Evolutionary conservation across 768 basidiomycete species (phyloP).

Genomic region (Melanogaster broomeanus): DNA sequence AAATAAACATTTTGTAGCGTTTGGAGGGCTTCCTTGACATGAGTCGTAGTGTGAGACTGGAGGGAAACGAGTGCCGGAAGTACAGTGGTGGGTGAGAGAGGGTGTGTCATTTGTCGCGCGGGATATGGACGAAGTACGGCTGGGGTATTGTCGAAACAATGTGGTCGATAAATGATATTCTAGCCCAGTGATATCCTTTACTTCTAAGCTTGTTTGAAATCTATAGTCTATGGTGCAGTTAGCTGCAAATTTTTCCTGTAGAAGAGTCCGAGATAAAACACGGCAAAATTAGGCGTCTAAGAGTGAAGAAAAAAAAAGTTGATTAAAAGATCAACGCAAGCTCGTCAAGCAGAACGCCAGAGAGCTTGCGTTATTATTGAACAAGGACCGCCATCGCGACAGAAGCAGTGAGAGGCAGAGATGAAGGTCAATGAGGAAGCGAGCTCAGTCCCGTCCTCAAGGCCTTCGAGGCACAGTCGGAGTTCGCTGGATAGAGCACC

Average conservation of each 20-base stretch:
- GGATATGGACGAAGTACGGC: neutral
- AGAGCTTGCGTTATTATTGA: slow-evolving; percentile 51
- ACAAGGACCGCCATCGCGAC: slow-evolving; percentile 52
- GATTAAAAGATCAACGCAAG: slow-evolving; percentile 17
- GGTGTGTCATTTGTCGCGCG: slow-evolving; percentile 13
- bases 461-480: slow-evolving; percentile 15
- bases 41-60: slow-evolving; percentile 32
- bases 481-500: too few relatives aligned
- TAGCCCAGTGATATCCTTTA: slow-evolving; percentile 9
- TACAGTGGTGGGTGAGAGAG: slow-evolving; percentile 44
- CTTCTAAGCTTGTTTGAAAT: slow-evolving; percentile 9
- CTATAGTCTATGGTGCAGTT: slow-evolving; percentile 15
- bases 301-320: slow-evolving; percentile 1
- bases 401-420: slow-evolving; percentile 10
- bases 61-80: slow-evolving; percentile 61
- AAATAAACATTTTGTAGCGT: slow-evolving; percentile 56
- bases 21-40: slow-evolving; percentile 42
- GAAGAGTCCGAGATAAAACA: neutral
- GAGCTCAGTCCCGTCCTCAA: neutral
- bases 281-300: too few relatives aligned
- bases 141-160: slow-evolving; percentile 7
- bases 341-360: slow-evolving; percentile 16
- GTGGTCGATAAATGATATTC: neutral
- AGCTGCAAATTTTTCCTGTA: neutral
- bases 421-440: neutral